These are phyloP conservation scores for Aspergillus costaricaensis DNA, from an alignment of 2,329 filamentous ascomycete genomes.

Conservation along the genomic window DNA sequence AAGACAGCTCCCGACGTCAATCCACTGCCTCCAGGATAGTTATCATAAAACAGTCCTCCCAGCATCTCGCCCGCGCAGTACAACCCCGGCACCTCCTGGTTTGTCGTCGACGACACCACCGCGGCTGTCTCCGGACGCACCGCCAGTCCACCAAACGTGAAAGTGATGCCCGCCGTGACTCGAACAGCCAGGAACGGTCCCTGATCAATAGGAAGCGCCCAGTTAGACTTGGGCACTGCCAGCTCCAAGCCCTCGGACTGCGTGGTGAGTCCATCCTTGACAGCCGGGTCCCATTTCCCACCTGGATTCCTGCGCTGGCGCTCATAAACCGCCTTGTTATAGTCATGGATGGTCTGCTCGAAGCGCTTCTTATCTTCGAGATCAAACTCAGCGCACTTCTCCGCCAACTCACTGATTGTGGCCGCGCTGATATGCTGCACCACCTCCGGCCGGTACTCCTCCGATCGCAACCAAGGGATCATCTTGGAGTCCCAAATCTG, in stretches of 20 bases:
- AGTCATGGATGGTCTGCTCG: conserved; percentile 55
- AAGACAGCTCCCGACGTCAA: conserved; percentile 62
- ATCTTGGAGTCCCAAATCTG: conserved; percentile 64
- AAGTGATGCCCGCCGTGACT: conserved; percentile 67
- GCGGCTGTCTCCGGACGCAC: conserved; percentile 57
- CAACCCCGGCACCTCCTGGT: conserved; percentile 27
- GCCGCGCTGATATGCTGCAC: conserved; percentile 55
- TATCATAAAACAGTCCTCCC: conserved; percentile 64
- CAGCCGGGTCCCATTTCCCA: conserved; percentile 58
- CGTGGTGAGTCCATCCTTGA: conserved; percentile 64
- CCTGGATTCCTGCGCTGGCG: conserved; percentile 50
- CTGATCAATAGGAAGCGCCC: conserved; percentile 61
- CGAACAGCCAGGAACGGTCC: conserved; percentile 64
- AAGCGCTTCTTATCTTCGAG: conserved; percentile 52
- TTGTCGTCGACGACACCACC: conserved; percentile 52
- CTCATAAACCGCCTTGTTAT: conserved; percentile 59
- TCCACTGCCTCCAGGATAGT: conserved; percentile 65
- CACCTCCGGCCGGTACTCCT: conserved; percentile 64
- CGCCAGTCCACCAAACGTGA: conserved; percentile 67
- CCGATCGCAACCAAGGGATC: conserved; percentile 56
- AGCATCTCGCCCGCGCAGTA: conserved; percentile 68
- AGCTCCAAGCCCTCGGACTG: conserved; percentile 52
- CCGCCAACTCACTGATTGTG: conserved; percentile 59
- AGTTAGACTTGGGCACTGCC: conserved; percentile 63
- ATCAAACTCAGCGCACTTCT: conserved; percentile 50